Base-by-base conservation (phyloP, 1,139 yeast species). In the Saccharomycopsis phalli region DNA sequence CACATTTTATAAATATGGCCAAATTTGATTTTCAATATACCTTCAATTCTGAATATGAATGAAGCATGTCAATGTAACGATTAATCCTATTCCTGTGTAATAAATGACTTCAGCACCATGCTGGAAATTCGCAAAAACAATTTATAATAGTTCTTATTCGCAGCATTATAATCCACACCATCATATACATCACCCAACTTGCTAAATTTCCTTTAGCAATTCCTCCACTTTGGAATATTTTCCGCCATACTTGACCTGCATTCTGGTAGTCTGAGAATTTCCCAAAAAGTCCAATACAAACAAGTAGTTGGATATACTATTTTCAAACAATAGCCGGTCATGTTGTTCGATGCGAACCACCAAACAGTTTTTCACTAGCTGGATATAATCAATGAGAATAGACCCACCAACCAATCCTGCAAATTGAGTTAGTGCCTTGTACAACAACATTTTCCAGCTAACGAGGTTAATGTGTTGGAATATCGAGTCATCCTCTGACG, bases 341-440 rank as follows among this genome's bases (percentile, higher is more conserved):
- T 4, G 5, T 5, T 19, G 13, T 19, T 31, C 34, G 10, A 36
- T 30, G 11, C 37, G 18, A 8, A 40, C 23, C 4, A 20, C 14
- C 13, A 40, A 5, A 16, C 27, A 8, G 16, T 18, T 11, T 5
- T 20, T 11, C 22, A 10, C 16, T 5, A 8, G 13, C 7, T 20
- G 5, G 8, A 62, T 27, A 17, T 63, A 42, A 2, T 54, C 53
- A 4, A 54, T 51, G 21, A 61, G 63, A 2, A 61, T 53, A 1
- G 62, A 59, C 27, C 56, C 58, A 0, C 69, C 69, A 49, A 63
- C 61, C 3, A 61, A 32, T 1, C 69, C 69, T 44, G 62, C 64
- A 3, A 60, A 53, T 17, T 56, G 53, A 28, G 48, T 54, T 18
- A 63, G 44, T 0, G 67, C 61, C 29, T 50, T 50, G 19, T 50